These are phyloP conservation scores for Solanum chaucha DNA, from an alignment of 257 asterid genomes.

Conservation along the genomic window DNA sequence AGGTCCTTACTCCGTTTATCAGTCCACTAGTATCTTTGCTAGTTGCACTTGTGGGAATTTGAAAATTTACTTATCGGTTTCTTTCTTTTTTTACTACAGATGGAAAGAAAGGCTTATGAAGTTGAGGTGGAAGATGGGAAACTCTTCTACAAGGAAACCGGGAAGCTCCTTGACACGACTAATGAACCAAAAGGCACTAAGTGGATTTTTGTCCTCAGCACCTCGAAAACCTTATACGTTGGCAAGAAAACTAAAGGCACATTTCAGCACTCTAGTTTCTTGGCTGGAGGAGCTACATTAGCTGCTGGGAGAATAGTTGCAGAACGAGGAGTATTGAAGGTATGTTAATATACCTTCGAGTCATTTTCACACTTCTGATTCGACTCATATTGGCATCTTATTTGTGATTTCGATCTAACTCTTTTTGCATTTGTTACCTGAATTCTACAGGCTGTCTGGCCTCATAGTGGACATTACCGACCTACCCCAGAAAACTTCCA, in stretches of 20 bases:
- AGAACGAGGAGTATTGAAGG: conserved; percentile 71
- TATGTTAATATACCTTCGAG: conserved; percentile 7
- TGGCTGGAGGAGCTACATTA: conserved; percentile 93
- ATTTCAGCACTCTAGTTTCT: conserved; percentile 87
- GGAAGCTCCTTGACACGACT: conserved; percentile 52
- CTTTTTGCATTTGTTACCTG: neutral
- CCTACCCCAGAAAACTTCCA: conserved; percentile 85
- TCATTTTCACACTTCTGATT: neutral
- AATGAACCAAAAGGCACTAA: conserved; percentile 58
- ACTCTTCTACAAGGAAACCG: conserved; percentile 42
- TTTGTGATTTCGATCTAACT: neutral
- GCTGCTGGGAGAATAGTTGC: conserved; percentile 91
- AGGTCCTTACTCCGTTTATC: conserved; percentile 4
- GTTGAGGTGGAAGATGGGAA: conserved; percentile 66
- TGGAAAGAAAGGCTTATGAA: conserved; percentile 79
- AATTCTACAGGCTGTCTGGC: conserved; percentile 83
- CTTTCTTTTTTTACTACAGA: conserved; percentile 22
- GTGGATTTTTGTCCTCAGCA: conserved; percentile 96
- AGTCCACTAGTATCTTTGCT: neutral
- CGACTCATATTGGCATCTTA: neutral
- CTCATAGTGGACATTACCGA: conserved; percentile 92
- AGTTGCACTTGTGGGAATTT: neutral
- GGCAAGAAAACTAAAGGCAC: conserved; percentile 83
- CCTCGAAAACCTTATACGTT: conserved; percentile 61
- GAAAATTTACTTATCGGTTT: neutral